Conservation (phyloP, 768 basidiomycete genomes). For the Scleroderma citrinum region DNA sequence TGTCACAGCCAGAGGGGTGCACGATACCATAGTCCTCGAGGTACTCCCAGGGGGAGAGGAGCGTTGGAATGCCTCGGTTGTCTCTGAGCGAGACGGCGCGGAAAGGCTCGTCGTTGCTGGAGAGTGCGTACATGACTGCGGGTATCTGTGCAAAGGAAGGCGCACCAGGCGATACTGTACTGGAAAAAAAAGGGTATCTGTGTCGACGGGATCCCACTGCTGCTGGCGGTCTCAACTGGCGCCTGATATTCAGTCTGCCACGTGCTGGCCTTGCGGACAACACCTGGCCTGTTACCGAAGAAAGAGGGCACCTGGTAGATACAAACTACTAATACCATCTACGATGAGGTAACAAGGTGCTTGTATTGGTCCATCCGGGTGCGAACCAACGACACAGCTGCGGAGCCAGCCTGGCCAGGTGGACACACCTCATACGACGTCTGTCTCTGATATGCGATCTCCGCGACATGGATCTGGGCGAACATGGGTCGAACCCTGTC, state of each 20-base stretch:
- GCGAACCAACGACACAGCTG: conserved; percentile 20
- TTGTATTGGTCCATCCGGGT: conserved; percentile 22
- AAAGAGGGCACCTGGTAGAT: too few species aligned
- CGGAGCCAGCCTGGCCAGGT: conserved; percentile 39
- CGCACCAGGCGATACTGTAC: conserved; percentile 15
- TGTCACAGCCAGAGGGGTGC: conserved; percentile 34
- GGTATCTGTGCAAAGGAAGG: conserved; percentile 6
- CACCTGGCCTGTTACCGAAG: conserved; percentile 20
- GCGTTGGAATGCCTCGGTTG: conserved; percentile 28
- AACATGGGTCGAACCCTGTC: not conserved
- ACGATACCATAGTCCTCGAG: conserved; percentile 36
- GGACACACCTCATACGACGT: conserved; percentile 57
- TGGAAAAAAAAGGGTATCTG: conserved; percentile 13
- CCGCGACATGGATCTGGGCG: conserved; percentile 41
- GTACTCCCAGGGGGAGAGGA: conserved; percentile 35
- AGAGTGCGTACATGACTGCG: conserved; percentile 27
- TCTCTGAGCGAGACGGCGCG: conserved; percentile 21
- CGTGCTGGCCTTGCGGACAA: conserved; percentile 25
- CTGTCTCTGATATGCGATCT: conserved; percentile 51
- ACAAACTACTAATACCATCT: not conserved
- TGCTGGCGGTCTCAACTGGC: conserved; percentile 3
- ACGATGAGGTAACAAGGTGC: conserved; percentile 1
- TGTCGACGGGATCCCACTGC: conserved; percentile 7
- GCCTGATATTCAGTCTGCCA: conserved; percentile 26
- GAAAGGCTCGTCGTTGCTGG: conserved; percentile 27